A percentile compares a stretch with the other conserved stretches of the same genome.
phyloP scores from a whole-genome alignment of 306 rosid genomes.

The Abrus precatorius region DNA sequence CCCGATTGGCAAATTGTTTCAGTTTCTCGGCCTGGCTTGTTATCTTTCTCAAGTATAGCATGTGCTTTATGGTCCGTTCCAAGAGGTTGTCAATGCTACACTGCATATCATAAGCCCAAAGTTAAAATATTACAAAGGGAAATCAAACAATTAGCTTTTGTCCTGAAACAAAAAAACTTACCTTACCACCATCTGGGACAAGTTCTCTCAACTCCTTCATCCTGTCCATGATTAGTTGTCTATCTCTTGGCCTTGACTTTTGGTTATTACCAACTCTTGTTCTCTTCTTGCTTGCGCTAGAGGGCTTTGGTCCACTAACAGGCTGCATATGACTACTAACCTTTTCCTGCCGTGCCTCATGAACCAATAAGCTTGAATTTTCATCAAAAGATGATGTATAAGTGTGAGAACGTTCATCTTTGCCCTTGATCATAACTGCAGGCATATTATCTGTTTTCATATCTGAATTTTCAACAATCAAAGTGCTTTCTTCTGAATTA shows the following conservation, averaged over 20 bases:
- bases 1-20: conserved; percentile 50
- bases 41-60: conserved; percentile 71
- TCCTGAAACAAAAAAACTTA: conserved; percentile 43
- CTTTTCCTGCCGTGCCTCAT: conserved; percentile 47
- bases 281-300: conserved; percentile 55
- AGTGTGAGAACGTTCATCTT: conserved; percentile 42
- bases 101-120: conserved; percentile 58
- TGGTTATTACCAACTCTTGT: conserved; percentile 50
- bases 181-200: conserved; percentile 86
- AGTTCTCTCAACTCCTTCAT: conserved; percentile 92
- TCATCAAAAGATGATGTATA: conserved; percentile 55
- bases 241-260: conserved; percentile 85
- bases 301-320: conserved; percentile 52
- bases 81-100: conserved; percentile 93
- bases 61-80: conserved; percentile 82
- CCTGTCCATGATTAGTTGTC: conserved; percentile 93
- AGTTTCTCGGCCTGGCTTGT: conserved; percentile 78
- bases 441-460: conserved; percentile 47
- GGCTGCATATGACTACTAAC: conserved; percentile 34
- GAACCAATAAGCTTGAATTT: conserved; percentile 50
- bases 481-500: conserved; percentile 55
- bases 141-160: neutral
- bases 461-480: conserved; percentile 40
- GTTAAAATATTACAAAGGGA: conserved; percentile 13
- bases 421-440: conserved; percentile 35